A percentile compares a stretch with the other conserved stretches of the same genome.
These are phyloP conservation scores for Pharnaceum exiguum DNA, from an alignment of 148 eudicot genomes.

Conservation along the genomic window DNA sequence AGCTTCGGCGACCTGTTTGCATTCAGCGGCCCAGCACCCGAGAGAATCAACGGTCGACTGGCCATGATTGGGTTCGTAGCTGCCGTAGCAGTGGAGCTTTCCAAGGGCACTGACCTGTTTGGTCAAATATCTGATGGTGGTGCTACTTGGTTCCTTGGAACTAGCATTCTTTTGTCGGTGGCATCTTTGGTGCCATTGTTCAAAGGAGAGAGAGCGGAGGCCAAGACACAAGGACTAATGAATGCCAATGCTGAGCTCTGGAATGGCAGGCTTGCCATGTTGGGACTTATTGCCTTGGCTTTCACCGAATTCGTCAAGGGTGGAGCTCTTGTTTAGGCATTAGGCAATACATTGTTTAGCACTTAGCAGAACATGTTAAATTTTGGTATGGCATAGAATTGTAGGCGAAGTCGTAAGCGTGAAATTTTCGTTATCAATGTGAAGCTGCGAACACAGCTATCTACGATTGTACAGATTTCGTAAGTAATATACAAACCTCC, in stretches of 20 bases:
- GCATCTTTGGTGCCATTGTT: constrained; percentile 66
- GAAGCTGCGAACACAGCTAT: too few species aligned
- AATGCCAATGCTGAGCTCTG: constrained; percentile 67
- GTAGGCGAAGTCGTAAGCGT: too few species aligned
- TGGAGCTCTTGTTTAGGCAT: constrained; percentile 50
- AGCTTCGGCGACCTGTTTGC: constrained; percentile 56
- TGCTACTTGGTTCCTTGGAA: constrained; percentile 54
- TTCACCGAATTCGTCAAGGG: constrained; percentile 67
- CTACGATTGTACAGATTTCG: too few species aligned
- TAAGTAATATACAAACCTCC: too few species aligned
- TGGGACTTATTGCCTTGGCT: constrained; percentile 79
- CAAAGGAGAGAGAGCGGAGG: constrained; percentile 44
- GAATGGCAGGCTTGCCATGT: constrained; percentile 88
- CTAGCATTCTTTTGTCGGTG: constrained; percentile 42
- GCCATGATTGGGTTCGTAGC: constrained; percentile 89
- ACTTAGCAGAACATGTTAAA: too few species aligned
- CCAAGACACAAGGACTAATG: constrained; percentile 39
- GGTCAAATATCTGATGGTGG: constrained; percentile 69
- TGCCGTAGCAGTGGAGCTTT: constrained; percentile 57
- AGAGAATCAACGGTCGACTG: constrained; percentile 83
- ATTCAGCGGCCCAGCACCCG: constrained; percentile 86
- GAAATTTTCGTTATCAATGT: too few species aligned
- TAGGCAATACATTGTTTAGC: too few species aligned
- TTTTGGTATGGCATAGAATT: too few species aligned
- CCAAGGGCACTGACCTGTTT: constrained; percentile 59